Evolutionary conservation across 306 rosid genomes (phyloP).

Genomic region (Comarum palustre): DNA sequence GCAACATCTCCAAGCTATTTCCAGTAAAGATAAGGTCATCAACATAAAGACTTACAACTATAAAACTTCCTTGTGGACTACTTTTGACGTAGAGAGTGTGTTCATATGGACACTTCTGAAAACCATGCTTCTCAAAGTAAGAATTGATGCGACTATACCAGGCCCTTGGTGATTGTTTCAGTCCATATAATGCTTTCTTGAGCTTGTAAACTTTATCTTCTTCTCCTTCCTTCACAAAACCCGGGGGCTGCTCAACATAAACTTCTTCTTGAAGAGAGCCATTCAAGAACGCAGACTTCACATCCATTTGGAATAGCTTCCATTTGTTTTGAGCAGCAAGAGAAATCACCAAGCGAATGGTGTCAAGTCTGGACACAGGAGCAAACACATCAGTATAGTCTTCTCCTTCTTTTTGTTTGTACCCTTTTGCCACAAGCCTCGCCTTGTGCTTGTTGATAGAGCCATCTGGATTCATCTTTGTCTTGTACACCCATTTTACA

Average conservation of each 20-base stretch:
- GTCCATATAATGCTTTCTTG: neutral
- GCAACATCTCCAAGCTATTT: too few relatives aligned
- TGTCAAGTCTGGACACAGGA: neutral
- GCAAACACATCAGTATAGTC: neutral
- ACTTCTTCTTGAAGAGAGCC: neutral
- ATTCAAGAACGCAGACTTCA: neutral
- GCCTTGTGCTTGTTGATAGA: neutral
- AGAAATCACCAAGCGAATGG: neutral
- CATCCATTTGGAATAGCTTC: neutral
- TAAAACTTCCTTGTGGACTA: neutral
- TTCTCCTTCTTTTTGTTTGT: neutral
- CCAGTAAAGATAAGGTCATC: too few relatives aligned
- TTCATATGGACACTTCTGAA: neutral
- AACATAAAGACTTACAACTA: neutral
- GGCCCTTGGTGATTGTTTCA: neutral
- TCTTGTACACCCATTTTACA: neutral
- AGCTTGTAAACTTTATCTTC: neutral
- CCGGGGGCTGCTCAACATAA: neutral
- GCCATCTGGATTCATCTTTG: neutral
- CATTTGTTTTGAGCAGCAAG: slow-evolving; percentile 1
- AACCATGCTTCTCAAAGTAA: slow-evolving; percentile 14
- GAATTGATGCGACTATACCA: neutral
- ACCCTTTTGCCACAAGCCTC: neutral
- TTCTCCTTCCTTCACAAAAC: neutral
- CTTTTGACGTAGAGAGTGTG: neutral